Conservation (phyloP, 2,329 filamentous ascomycete species). For the Diaporthe ampelina region DNA sequence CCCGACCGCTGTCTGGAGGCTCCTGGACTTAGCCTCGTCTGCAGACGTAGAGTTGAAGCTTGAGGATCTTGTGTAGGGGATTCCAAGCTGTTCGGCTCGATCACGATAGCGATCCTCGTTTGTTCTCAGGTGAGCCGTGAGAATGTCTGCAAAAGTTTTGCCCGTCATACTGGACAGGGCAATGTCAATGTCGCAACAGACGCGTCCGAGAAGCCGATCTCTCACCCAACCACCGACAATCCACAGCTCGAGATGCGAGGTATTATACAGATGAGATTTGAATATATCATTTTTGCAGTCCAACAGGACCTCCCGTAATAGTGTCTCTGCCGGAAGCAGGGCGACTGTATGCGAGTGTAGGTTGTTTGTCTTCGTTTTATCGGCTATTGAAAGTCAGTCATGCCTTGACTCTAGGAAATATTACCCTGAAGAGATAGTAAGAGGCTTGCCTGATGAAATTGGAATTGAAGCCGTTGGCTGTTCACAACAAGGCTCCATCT, state of each 20-base stretch:
- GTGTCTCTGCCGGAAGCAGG: neutral
- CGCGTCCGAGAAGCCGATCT: neutral
- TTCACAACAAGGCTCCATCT: neutral
- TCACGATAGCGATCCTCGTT: too few species aligned
- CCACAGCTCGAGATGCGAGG: neutral
- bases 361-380: neutral
- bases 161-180: too few species aligned
- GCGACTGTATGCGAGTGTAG: neutral
- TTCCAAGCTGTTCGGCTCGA: too few species aligned
- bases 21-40: too few species aligned
- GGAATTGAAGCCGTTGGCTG: neutral
- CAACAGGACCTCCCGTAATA: neutral
- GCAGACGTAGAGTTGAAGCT: too few species aligned
- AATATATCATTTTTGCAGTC: neutral
- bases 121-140: too few species aligned
- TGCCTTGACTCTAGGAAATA: neutral
- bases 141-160: too few species aligned
- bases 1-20: too few species aligned
- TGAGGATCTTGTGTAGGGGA: too few species aligned
- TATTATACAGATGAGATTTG: neutral
- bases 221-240: neutral
- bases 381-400: neutral
- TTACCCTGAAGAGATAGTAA: neutral
- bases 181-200: too few species aligned
- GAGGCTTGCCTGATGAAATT: neutral